These are phyloP conservation scores for Mallotus japonicus DNA, from an alignment of 441 rosid genomes.

Conservation along the genomic window DNA sequence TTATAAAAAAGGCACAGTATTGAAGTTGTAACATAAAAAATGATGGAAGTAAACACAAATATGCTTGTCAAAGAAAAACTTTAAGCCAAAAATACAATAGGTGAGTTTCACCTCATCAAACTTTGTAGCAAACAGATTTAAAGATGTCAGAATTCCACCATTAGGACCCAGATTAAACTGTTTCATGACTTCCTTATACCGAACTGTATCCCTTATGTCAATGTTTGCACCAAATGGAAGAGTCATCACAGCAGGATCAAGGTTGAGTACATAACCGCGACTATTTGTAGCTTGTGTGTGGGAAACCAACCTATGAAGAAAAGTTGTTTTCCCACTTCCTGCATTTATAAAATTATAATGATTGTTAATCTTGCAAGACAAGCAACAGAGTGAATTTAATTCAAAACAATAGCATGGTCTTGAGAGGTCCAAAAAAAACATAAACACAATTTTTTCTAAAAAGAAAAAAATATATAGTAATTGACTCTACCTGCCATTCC, in stretches of 20 bases:
- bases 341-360: conserved; percentile 13
- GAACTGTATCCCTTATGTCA: conserved; percentile 90
- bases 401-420: not conserved
- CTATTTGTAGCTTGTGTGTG: conserved; percentile 75
- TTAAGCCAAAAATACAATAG: not conserved
- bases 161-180: conserved; percentile 95
- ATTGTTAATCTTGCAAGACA: conserved; percentile 9
- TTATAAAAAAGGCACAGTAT: not conserved
- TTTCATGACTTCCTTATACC: conserved; percentile 95
- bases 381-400: not conserved
- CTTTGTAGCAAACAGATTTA: conserved; percentile 91
- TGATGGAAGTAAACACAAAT: not conserved
- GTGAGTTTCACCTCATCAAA: conserved; percentile 71
- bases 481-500: conserved; percentile 84
- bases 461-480: not conserved
- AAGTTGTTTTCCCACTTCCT: conserved; percentile 98
- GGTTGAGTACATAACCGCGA: conserved; percentile 88
- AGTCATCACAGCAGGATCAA: conserved; percentile 94
- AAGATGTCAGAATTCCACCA: conserved; percentile 90
- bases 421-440: not conserved
- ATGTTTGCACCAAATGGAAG: conserved; percentile 93
- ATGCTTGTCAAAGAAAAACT: not conserved
- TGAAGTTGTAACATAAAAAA: not conserved
- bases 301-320: conserved; percentile 80
- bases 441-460: no score